Percentiles rank a stretch among this genome's conserved stretches.
phyloP scores from a whole-genome alignment of 495 filamentous ascomycete genomes.

The Penicillium bovifimosum region DNA sequence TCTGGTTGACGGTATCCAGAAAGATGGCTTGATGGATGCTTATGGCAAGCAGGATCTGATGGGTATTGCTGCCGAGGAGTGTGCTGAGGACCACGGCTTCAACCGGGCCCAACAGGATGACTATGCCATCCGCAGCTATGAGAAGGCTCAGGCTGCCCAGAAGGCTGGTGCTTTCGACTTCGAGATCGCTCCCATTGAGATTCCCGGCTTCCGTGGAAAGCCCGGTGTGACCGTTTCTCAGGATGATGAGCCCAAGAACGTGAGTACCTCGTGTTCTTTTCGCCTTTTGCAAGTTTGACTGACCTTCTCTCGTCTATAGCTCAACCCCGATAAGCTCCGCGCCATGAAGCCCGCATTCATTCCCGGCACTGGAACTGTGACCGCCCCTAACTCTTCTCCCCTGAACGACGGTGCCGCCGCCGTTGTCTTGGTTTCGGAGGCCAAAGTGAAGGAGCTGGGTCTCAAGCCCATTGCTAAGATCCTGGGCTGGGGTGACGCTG shows the following conservation, averaged over 20 bases:
- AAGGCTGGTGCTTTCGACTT: conserved; percentile 68
- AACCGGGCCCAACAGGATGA: conserved; percentile 80
- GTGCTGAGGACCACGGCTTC: conserved; percentile 76
- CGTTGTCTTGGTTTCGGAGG: conserved; percentile 84
- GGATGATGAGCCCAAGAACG: conserved; percentile 95
- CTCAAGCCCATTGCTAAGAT: conserved; percentile 93
- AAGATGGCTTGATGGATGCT: conserved; percentile 88
- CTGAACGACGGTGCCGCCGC: conserved; percentile 92
- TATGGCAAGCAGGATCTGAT: conserved; percentile 89
- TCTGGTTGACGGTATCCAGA: conserved; percentile 83
- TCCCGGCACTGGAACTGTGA: conserved; percentile 77
- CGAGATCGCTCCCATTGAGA: conserved; percentile 87
- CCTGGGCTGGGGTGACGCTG: conserved; percentile 93
- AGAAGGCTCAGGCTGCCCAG: conserved; percentile 83
- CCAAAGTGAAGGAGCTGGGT: conserved; percentile 78
- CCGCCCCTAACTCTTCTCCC: conserved; percentile 94
- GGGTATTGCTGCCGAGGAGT: conserved; percentile 89
- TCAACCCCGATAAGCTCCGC: conserved; percentile 88
- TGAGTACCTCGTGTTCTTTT: conserved; percentile 22
- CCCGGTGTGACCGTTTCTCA: conserved; percentile 71
- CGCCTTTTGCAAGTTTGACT: not conserved
- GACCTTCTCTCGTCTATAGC: conserved; percentile 36
- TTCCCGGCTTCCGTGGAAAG: conserved; percentile 85
- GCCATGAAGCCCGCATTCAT: conserved; percentile 81
- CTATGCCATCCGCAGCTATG: conserved; percentile 87